A percentile compares a stretch with the other conserved stretches of the same genome.
Conservation (phyloP, 768 basidiomycete genomes). For the Leccinum ochraceum region DNA sequence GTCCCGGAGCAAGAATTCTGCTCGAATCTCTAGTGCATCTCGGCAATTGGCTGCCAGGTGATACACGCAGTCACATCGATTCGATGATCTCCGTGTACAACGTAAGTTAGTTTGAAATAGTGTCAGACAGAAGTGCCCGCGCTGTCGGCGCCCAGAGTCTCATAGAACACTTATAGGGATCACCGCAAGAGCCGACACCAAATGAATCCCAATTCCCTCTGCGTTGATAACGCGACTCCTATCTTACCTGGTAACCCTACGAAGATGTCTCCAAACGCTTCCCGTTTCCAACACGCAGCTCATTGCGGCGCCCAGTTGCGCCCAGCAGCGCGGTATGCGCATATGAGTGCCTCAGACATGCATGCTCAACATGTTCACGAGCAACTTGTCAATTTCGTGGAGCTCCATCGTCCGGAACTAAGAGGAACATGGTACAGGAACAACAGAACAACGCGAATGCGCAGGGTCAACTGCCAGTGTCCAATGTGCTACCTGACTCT, state of each 20-base stretch:
- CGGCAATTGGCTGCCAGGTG: not conserved
- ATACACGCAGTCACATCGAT: not conserved
- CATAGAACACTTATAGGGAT: not conserved
- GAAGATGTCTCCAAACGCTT: constrained; percentile 20
- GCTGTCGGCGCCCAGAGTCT: not conserved
- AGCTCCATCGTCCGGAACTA: constrained; percentile 45
- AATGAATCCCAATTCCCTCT: constrained; percentile 12
- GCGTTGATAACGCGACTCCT: constrained; percentile 8
- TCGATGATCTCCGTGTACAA: constrained; percentile 2
- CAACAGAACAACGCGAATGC: constrained; percentile 22
- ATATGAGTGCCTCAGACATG: constrained; percentile 49
- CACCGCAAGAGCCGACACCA: constrained; percentile 17
- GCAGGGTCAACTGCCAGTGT: constrained; percentile 12
- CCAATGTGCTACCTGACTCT: constrained; percentile 15
- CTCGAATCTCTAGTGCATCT: not conserved
- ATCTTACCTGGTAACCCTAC: constrained; percentile 17
- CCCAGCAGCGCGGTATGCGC: constrained; percentile 47
- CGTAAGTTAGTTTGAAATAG: constrained; percentile 1
- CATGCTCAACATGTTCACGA: constrained; percentile 51
- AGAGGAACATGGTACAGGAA: constrained; percentile 25
- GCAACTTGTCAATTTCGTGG: constrained; percentile 54
- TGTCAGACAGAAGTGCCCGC: not conserved
- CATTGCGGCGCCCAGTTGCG: constrained; percentile 43
- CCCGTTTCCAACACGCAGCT: constrained; percentile 30
- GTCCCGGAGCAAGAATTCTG: not conserved